phyloP scores from a whole-genome alignment of 345 rosid species.

The Syzygium aqueum region DNA sequence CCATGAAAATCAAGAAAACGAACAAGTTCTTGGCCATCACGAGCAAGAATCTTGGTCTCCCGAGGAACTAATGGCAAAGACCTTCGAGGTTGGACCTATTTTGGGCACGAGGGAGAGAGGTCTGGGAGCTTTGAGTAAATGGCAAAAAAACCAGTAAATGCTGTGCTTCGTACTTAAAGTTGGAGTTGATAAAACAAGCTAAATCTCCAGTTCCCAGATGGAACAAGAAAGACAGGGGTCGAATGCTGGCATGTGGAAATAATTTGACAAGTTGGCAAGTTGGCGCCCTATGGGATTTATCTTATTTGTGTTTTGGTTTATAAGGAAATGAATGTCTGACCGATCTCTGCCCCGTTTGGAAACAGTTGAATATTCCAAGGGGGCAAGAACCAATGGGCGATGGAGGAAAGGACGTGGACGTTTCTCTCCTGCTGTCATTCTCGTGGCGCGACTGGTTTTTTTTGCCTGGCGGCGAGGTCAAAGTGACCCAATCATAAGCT shows the following conservation, averaged over 20 bases:
- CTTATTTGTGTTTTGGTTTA: not conserved
- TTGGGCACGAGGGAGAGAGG: not conserved
- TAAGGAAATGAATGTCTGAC: not conserved
- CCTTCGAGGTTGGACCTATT: not conserved
- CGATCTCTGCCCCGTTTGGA: not conserved
- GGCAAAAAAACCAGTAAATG: not conserved
- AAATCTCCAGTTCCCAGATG: not conserved
- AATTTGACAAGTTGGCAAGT: not conserved
- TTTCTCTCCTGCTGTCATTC: not conserved
- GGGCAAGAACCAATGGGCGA: not conserved
- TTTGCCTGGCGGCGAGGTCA: not conserved
- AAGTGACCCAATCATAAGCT: not conserved
- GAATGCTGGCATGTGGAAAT: not conserved
- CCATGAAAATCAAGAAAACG: not conserved
- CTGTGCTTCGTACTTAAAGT: not conserved
- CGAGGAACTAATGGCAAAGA: not conserved
- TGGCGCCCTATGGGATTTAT: not conserved
- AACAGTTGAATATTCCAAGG: not conserved
- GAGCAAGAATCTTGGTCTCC: not conserved
- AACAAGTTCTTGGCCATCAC: not conserved
- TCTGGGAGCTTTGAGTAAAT: not conserved
- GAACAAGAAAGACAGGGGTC: not conserved
- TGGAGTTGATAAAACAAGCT: not conserved
- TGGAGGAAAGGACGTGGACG: not conserved
- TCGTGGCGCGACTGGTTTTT: not conserved